Base-by-base conservation (phyloP, 1,139 yeast species). In the Yamadazyma sp. region DNA sequence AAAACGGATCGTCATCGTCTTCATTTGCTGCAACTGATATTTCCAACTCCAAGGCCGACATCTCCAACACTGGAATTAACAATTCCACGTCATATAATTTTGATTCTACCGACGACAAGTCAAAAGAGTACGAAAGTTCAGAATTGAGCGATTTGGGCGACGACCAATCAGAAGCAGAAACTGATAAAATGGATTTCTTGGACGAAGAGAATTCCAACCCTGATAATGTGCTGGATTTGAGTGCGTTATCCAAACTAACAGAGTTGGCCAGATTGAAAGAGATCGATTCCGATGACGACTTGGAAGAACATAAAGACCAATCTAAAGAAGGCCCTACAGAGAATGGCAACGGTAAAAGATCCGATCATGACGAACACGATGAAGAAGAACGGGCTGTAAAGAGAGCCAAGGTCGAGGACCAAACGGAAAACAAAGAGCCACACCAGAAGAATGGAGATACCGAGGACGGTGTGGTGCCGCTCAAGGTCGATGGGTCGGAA, bases 91-190 rank as follows among this genome's bases (percentile, higher is more conserved):
- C 31, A 17, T 8, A 12, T 11, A 9, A 9, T 16, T 29, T 28
- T 12, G 37, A 34, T 14, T 20, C 37, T 33, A 28, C 26, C 17
- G 31, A 25, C 3, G 37, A 34, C 8, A 34, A 28, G 28, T 22
- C 33, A 6, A 44, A 41, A 33, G 45, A 44, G 22, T 44, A 50
- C 55, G 76, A 70, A 36, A 68, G 75, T 47, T 68, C 75, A 4
- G 77, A 72, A 44, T 58, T 72, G 36, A 69, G 85, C 38, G 87
- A 81, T 47, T 62, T 80, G 46, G 81, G 79, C 37, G 88, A 79
- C 42, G 71, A 77, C 44, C 82, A 79, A 48, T 81, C 88, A 5
- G 92, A 85, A 56, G 91, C 88, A 3, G 94, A 85, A 57, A 85
- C 94, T 2, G 94, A 84, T 54, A 79, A 76, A 48, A 79, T 84